Evolutionary conservation across 306 rosid genomes (phyloP), one percentile per base, ranked within the genome.

Genomic region (Cucurbita argyrosperma): DNA sequence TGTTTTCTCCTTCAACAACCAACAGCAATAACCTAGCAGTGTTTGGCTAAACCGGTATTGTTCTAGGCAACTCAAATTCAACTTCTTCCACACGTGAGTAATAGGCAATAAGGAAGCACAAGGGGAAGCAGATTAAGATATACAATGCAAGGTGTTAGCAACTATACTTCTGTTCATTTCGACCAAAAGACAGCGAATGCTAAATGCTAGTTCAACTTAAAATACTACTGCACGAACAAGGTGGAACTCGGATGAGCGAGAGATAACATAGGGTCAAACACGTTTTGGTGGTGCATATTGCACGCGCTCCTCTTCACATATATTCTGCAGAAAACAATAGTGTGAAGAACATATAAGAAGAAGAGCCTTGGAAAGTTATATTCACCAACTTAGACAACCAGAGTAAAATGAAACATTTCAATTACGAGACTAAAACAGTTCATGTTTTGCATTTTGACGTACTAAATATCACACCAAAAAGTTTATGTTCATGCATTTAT

Each of bases 221-320:
- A 18, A 1, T 38, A 11, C 51, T 67, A 43, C 9, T 10, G 14
- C 55, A 47, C 14, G 10, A 68, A 68, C 73, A 12, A 68, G 72
- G 10, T 6, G 19, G 52, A 68, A 11, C 12, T 68, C 16, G 23
- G 6, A 49, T 13, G 12, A 30, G 38, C 53, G 8, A 47, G 73
- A 68, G 42, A 68, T 69, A 13, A 26, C 58, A 14, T 69, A 69
- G 21, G 7, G 7, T 88, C 82, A 86, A 76, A 16, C 62, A 42
- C 87, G 92, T 82, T 84, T 90, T 53, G 96, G 96, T 43, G 96
- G 94, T 6, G 80, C 78, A 74, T 93, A 93, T 26, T 82, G 96
- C 89, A 90, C 89, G 15, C 82, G 88, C 81, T 84, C 89, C 13
- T 90, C 96, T 59, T 80, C 88, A 42, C 97, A 93, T 77, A 90